These are phyloP conservation scores for Aureobasidium zeae DNA, from an alignment of 2,329 filamentous ascomycete species.

Conservation along the genomic window DNA sequence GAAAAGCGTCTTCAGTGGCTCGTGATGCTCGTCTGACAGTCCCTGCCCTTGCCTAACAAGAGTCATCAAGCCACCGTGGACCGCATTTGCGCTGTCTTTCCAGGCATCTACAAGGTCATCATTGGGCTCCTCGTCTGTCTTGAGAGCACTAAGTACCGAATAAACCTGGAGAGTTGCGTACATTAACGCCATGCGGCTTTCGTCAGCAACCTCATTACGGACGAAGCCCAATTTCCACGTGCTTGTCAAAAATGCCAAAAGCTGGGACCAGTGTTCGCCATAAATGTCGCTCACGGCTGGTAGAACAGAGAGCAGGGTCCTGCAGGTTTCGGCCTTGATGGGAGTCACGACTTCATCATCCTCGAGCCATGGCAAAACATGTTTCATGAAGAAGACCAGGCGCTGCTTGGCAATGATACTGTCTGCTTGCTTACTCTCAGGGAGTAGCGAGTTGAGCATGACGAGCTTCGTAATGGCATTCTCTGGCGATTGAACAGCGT, in stretches of 20 bases:
- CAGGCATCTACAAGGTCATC: slow-evolving; percentile 77
- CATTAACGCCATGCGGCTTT: slow-evolving; percentile 36
- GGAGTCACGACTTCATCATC: slow-evolving; percentile 37
- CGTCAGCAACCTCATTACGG: slow-evolving; percentile 16
- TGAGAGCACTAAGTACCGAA: slow-evolving; percentile 50
- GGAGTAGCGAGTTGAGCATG: slow-evolving; percentile 46
- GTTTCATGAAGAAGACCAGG: slow-evolving; percentile 72
- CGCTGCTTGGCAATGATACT: slow-evolving; percentile 51
- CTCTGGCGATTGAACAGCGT: slow-evolving; percentile 33
- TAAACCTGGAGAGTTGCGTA: slow-evolving; percentile 67
- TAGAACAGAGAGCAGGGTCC: slow-evolving; percentile 48
- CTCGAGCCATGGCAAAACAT: slow-evolving; percentile 64
- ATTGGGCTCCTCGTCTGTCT: slow-evolving; percentile 55
- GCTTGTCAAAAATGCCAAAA: slow-evolving; percentile 29
- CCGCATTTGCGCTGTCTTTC: slow-evolving; percentile 47
- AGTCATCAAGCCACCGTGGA: slow-evolving; percentile 51
- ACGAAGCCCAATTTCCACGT: slow-evolving; percentile 26
- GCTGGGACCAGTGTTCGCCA: slow-evolving; percentile 70
- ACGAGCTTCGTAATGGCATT: slow-evolving; percentile 39
- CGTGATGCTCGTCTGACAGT: slow-evolving; percentile 45
- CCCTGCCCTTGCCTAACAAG: slow-evolving; percentile 48
- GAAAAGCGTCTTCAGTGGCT: slow-evolving; percentile 67
- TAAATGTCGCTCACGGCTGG: slow-evolving; percentile 74
- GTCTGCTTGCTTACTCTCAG: slow-evolving; percentile 39
- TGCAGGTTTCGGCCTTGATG: slow-evolving; percentile 50